Evolutionary conservation across 768 basidiomycete species (phyloP).

Genomic region (Hericium alpestre): DNA sequence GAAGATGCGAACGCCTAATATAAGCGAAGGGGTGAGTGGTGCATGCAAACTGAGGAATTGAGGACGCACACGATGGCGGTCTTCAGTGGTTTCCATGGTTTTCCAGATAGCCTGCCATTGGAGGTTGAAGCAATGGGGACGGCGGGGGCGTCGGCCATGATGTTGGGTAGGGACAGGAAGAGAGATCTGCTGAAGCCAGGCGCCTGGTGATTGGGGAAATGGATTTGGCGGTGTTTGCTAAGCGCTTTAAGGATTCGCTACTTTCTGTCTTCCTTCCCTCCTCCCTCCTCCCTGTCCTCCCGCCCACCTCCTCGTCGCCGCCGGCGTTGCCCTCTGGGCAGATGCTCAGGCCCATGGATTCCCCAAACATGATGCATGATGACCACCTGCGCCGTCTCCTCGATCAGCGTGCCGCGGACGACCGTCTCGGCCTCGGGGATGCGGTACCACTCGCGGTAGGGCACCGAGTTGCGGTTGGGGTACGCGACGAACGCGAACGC

Average conservation of each 20-base stretch:
- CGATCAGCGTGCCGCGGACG: conserved; percentile 49
- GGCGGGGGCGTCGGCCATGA: conserved; percentile 7
- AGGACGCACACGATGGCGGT: conserved; percentile 37
- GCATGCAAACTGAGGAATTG: background rate
- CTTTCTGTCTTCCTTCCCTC: background rate
- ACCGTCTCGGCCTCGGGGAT: conserved; percentile 92
- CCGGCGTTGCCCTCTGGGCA: conserved; percentile 11
- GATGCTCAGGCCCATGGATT: conserved; percentile 26
- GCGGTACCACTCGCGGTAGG: conserved; percentile 84
- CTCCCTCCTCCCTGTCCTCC: conserved; percentile 11
- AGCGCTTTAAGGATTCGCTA: background rate
- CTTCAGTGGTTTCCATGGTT: conserved; percentile 52
- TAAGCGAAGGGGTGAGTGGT: conserved; percentile 5
- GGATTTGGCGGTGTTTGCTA: background rate
- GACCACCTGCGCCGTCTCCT: conserved; percentile 40
- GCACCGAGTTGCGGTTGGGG: conserved; percentile 89
- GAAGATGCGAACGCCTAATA: conserved; percentile 57
- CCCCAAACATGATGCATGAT: conserved; percentile 30
- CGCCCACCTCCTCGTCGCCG: conserved; percentile 3
- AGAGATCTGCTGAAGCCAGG: background rate
- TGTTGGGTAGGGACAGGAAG: too few relatives aligned
- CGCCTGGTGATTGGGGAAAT: background rate
- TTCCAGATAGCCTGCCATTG: conserved; percentile 59
- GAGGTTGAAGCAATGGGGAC: conserved; percentile 44
- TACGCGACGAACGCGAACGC: conserved; percentile 95